phyloP scores from a whole-genome alignment of 1,284 basidiomycete genomes.

The Ustilago shanxiensis region DNA sequence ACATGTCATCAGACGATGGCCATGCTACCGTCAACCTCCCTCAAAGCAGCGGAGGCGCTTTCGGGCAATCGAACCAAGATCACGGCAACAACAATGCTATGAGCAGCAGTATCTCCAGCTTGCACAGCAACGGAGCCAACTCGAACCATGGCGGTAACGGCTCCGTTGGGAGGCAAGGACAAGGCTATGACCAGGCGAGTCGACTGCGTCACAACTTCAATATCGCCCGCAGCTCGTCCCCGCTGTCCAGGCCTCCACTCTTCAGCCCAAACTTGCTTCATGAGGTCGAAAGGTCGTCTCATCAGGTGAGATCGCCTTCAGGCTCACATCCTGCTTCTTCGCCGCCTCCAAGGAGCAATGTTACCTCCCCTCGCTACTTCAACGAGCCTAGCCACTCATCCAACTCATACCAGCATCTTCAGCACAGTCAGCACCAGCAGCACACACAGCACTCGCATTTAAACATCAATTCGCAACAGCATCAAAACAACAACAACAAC shows the following conservation, averaged over 20 bases:
- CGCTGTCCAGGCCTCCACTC: slow-evolving; percentile 40
- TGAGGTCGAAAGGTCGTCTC: slow-evolving; percentile 29
- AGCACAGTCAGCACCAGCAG: slow-evolving; percentile 19
- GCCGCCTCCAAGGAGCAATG: slow-evolving; percentile 40
- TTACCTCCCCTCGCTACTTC: slow-evolving; percentile 47
- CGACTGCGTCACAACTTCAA: slow-evolving; percentile 46
- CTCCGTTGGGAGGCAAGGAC: slow-evolving; percentile 17
- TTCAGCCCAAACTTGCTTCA: slow-evolving; percentile 45
- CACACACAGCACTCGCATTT: slow-evolving; percentile 9
- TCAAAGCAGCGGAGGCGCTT: slow-evolving; percentile 7
- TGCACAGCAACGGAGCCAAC: slow-evolving; percentile 18
- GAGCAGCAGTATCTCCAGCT: slow-evolving; percentile 37
- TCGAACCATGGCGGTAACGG: slow-evolving; percentile 7
- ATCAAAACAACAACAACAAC: slow-evolving; percentile 12
- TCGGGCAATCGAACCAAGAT: slow-evolving; percentile 13
- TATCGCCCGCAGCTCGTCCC: slow-evolving; percentile 43
- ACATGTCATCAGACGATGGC: slow-evolving; percentile 29
- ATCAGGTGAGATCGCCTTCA: slow-evolving; percentile 28
- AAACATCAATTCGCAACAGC: slow-evolving; percentile 15
- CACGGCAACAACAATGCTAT: slow-evolving; percentile 17
- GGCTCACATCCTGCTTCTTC: slow-evolving; percentile 41
- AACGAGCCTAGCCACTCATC: slow-evolving; percentile 22
- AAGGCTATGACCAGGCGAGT: slow-evolving; percentile 31
- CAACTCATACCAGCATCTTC: slow-evolving; percentile 23
- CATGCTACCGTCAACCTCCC: slow-evolving; percentile 43